Evolutionary conservation across 2,329 filamentous ascomycete species (phyloP).

Genomic region (Fonsecaea multimorphosa): DNA sequence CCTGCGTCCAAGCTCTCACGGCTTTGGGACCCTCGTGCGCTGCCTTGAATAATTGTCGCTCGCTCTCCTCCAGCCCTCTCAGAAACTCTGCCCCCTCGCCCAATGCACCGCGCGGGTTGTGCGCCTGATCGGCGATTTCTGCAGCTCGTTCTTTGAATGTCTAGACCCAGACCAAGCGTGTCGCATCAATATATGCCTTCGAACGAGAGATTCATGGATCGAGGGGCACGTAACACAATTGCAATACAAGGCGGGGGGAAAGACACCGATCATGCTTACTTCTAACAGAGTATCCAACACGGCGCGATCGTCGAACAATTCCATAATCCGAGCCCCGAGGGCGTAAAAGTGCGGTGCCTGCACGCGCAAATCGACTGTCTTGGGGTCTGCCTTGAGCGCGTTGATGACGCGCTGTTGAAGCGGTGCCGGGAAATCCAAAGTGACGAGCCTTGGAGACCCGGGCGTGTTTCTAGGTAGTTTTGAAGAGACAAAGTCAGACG

Average conservation of each 20-base stretch:
- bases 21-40: slow-evolving; percentile 75
- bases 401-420: slow-evolving; percentile 82
- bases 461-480: slow-evolving; percentile 28
- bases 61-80: slow-evolving; percentile 85
- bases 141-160: slow-evolving; percentile 82
- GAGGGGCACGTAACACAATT: neutral
- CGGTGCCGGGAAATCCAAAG: slow-evolving; percentile 79
- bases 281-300: slow-evolving; percentile 71
- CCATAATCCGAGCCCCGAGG: slow-evolving; percentile 82
- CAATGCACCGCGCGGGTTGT: slow-evolving; percentile 67
- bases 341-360: slow-evolving; percentile 88
- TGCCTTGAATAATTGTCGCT: slow-evolving; percentile 75
- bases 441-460: slow-evolving; percentile 64
- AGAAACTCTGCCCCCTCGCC: slow-evolving; percentile 77
- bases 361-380: slow-evolving; percentile 80
- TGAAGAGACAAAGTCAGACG: neutral
- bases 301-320: slow-evolving; percentile 89
- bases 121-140: slow-evolving; percentile 86
- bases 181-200: neutral
- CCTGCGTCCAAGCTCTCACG: slow-evolving; percentile 36
- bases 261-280: slow-evolving; percentile 41
- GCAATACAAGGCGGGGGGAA: neutral
- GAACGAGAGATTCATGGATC: neutral
- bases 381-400: slow-evolving; percentile 87
- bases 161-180: slow-evolving; percentile 44